Conservation (phyloP, 768 basidiomycete species). For the Lactifluus piperatus region DNA sequence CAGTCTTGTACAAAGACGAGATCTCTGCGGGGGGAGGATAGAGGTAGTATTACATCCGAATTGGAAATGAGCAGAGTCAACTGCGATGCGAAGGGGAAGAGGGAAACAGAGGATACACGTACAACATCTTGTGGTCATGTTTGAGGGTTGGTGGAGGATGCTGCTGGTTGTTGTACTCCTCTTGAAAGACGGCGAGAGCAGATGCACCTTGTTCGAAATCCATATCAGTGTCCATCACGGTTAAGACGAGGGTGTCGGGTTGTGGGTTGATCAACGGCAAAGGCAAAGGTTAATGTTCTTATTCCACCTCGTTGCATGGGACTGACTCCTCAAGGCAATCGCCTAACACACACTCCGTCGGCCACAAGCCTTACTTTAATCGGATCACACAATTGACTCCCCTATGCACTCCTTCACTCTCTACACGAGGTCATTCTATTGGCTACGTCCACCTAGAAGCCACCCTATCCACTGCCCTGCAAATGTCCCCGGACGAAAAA, state of each 20-base stretch:
- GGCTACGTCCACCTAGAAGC: constrained; percentile 49
- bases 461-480: constrained; percentile 55
- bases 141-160: constrained; percentile 30
- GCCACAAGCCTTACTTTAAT: constrained; percentile 14
- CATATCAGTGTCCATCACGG: constrained; percentile 73
- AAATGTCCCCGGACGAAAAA: constrained; percentile 57
- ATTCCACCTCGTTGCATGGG: constrained; percentile 18
- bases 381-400: not conserved
- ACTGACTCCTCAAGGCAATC: constrained; percentile 11
- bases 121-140: constrained; percentile 65
- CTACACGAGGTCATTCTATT: constrained; percentile 26
- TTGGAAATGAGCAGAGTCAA: not conserved
- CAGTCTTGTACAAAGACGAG: constrained; percentile 95
- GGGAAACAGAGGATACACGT: constrained; percentile 28
- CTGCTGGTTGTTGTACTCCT: constrained; percentile 27
- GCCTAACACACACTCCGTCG: constrained; percentile 6
- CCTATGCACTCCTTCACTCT: not conserved
- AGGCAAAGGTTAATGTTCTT: constrained; percentile 8
- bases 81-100: not conserved
- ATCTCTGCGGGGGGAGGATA: constrained; percentile 49
- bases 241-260: not conserved
- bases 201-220: constrained; percentile 41
- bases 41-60: not conserved
- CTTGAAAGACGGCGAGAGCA: constrained; percentile 27
- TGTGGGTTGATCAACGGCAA: constrained; percentile 1